These are phyloP conservation scores for Melampsora larici-populina DNA, from an alignment of 1,284 basidiomycete genomes.

Conservation along the genomic window DNA sequence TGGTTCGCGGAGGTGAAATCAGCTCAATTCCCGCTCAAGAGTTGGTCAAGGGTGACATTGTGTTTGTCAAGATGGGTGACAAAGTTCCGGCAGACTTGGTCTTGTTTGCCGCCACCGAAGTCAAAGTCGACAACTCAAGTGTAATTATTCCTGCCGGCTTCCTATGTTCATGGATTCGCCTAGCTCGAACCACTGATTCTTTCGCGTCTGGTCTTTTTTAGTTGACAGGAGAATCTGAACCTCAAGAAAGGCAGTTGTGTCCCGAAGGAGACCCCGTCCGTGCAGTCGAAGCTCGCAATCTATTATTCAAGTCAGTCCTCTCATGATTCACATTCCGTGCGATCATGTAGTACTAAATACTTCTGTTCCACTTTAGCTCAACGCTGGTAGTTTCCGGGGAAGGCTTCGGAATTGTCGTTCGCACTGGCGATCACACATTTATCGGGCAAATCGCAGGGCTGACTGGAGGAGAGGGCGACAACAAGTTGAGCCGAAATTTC, in stretches of 20 bases:
- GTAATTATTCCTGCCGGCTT: neutral
- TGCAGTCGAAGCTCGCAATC: slow-evolving; percentile 65
- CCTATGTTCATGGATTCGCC: neutral
- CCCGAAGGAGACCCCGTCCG: slow-evolving; percentile 59
- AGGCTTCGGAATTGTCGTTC: slow-evolving; percentile 66
- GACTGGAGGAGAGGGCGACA: slow-evolving; percentile 64
- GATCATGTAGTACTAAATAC: no score
- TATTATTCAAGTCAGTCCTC: slow-evolving; percentile 61
- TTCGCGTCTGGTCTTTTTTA: neutral
- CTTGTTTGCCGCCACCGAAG: slow-evolving; percentile 61
- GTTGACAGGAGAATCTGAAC: slow-evolving; percentile 67
- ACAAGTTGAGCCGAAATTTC: slow-evolving; percentile 53
- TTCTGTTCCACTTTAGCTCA: slow-evolving; percentile 52
- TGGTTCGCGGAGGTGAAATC: slow-evolving; percentile 64
- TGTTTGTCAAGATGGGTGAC: slow-evolving; percentile 64
- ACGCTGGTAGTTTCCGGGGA: slow-evolving; percentile 67
- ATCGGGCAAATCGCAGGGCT: slow-evolving; percentile 67
- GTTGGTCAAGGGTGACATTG: slow-evolving; percentile 67
- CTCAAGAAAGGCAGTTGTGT: slow-evolving; percentile 61
- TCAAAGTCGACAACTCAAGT: slow-evolving; percentile 69
- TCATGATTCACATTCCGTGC: no score
- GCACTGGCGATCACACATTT: slow-evolving; percentile 66
- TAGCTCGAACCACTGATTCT: neutral
- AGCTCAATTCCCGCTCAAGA: slow-evolving; percentile 63
- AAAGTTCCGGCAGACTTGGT: slow-evolving; percentile 68